phyloP scores from a whole-genome alignment of 345 rosid genomes.

The Tarenaya hassleriana region DNA sequence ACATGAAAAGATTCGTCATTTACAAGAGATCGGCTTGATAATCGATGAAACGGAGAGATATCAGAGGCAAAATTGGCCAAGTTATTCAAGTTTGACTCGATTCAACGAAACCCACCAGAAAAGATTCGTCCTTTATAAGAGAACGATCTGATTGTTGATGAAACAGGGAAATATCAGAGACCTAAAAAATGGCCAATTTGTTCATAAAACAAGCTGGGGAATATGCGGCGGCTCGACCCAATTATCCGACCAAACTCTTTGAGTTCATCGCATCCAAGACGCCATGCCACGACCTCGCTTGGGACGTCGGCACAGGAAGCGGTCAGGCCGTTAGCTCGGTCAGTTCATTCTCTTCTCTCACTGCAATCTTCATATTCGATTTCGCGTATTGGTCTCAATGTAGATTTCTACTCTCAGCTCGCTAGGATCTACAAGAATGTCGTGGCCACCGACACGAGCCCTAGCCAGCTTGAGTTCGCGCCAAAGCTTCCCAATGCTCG shows the following conservation, averaged over 20 bases:
- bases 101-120: no score
- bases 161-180: background rate
- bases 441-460: slow-evolving; percentile 77
- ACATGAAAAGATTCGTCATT: no score
- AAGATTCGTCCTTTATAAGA: no score
- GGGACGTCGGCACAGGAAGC: slow-evolving; percentile 89
- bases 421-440: slow-evolving; percentile 63
- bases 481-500: slow-evolving; percentile 48
- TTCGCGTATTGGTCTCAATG: background rate
- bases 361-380: background rate
- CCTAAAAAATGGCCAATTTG: slow-evolving; percentile 59
- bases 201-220: slow-evolving; percentile 74
- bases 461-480: slow-evolving; percentile 55
- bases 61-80: no score
- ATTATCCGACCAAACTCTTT: slow-evolving; percentile 58
- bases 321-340: slow-evolving; percentile 83
- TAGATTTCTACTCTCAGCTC: slow-evolving; percentile 35
- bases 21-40: no score
- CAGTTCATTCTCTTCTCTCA: slow-evolving; percentile 13
- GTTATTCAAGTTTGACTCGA: no score
- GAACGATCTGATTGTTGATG: no score
- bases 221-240: slow-evolving; percentile 56
- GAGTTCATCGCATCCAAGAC: slow-evolving; percentile 69
- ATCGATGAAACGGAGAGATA: no score
- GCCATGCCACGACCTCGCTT: slow-evolving; percentile 54